Evolutionary conservation across 345 rosid genomes (phyloP), one percentile per base, ranked within the genome.

Genomic region (Laguncularia racemosa): DNA sequence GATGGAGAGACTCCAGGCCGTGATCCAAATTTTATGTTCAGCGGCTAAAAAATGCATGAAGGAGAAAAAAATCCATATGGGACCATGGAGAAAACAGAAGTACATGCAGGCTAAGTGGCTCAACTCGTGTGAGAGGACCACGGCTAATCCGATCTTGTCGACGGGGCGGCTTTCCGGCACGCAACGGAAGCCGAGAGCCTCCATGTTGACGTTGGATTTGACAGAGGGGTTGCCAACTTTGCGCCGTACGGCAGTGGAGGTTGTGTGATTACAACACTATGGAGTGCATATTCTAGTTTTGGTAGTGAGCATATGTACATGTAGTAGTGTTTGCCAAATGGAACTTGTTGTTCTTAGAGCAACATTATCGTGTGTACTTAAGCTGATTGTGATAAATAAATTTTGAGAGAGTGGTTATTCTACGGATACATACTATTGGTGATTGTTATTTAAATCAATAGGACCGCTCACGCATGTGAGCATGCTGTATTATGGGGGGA

Each of bases 101-200:
- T 91, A 85, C 69, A 84, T 91, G 92, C 88, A 80, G 50, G 90
- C 90, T 2, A 91, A 91, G 74, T 88, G 96, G 96, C 60, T 84
- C 0, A 84, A 92, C 14, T 60, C 81, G 1, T 79, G 78, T 33
- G 47, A 62, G 20, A 78, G 81, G 45, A 73, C 53, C 53, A 11
- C 40, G 10, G 40, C 40, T 16, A 47, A 20, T 20, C 66, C 23
- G 20, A 51, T 66, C 14, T 44, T 53, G 19, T 62, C 19, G 46
- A 63, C 66, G 1, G 43, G 12, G 56, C 14, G 4, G 52, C 71
- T 76, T 40, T 52, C 55, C 0, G 48, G 44, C 53, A 53, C 75
- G 51, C 73, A 16, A 55, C 71, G 56, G 10, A 81, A 78, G 68
- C 72, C 84, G 2, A 80, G 70, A 50, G 82, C 83, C 18, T 91